phyloP scores from a whole-genome alignment of 805 yeast species.

The Candida bentonensis region DNA sequence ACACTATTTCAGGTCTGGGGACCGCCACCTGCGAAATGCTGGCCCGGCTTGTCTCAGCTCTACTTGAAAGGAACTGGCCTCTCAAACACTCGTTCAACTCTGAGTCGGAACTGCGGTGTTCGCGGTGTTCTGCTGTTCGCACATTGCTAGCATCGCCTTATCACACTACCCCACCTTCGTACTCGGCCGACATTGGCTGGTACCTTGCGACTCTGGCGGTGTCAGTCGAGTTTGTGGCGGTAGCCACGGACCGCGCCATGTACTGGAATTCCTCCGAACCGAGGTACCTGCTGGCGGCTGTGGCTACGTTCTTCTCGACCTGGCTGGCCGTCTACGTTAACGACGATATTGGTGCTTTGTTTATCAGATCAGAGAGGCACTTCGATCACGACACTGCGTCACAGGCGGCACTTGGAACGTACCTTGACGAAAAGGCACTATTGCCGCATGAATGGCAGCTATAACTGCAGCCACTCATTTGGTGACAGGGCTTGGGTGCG shows the following conservation, averaged over 20 bases:
- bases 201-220: neutral
- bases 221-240: neutral
- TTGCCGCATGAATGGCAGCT: too few species aligned
- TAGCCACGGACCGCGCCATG: neutral
- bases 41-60: neutral
- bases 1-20: neutral
- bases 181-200: neutral
- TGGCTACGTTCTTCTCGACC: neutral
- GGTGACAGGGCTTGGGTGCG: too few species aligned
- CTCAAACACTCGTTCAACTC: neutral
- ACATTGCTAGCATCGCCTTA: too few species aligned
- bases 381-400: too few species aligned
- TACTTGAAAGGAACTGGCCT: neutral
- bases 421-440: too few species aligned
- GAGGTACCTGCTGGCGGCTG: neutral
- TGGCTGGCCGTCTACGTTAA: neutral
- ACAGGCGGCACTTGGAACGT: too few species aligned
- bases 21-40: neutral
- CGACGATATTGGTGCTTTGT: too few species aligned
- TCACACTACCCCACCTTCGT: neutral
- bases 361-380: too few species aligned
- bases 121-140: neutral
- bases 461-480: too few species aligned
- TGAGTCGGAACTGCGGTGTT: neutral
- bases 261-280: neutral